Conservation (phyloP, 2,329 filamentous ascomycete species). For the Neopestalotiopsis rosae region DNA sequence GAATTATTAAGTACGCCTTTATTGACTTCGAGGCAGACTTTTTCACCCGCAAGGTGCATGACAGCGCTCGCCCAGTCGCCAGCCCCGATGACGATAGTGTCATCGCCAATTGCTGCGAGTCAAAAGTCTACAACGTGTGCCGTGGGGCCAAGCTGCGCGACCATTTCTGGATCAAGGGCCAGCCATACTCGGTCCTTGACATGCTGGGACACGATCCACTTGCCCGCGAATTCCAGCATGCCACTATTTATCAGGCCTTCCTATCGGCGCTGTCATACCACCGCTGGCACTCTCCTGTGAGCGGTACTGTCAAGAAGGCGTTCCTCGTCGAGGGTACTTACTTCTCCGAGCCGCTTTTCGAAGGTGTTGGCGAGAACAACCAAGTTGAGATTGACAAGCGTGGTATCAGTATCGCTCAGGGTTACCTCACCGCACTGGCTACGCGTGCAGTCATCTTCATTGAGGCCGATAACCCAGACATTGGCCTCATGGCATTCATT, state of each 20-base stretch:
- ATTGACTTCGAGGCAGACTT: conserved; percentile 42
- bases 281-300: conserved; percentile 65
- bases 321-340: conserved; percentile 62
- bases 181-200: conserved; percentile 60
- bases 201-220: conserved; percentile 56
- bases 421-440: conserved; percentile 71
- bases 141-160: conserved; percentile 51
- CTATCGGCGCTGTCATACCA: conserved; percentile 65
- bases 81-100: conserved; percentile 51
- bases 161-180: conserved; percentile 64
- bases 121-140: conserved; percentile 47
- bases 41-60: conserved; percentile 59
- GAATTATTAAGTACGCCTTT: not conserved
- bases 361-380: conserved; percentile 38
- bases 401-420: conserved; percentile 57
- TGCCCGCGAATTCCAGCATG: conserved; percentile 54
- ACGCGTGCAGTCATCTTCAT: conserved; percentile 74
- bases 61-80: conserved; percentile 53
- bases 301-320: conserved; percentile 57
- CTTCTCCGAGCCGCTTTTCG: conserved; percentile 61
- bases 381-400: conserved; percentile 31
- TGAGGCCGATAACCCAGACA: conserved; percentile 67
- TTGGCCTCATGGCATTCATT: conserved; percentile 74
- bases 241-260: conserved; percentile 66
- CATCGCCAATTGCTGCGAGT: conserved; percentile 63